These are phyloP conservation scores for Neofusicoccum cordaticola DNA, from an alignment of 2,329 filamentous ascomycete genomes.

Conservation along the genomic window DNA sequence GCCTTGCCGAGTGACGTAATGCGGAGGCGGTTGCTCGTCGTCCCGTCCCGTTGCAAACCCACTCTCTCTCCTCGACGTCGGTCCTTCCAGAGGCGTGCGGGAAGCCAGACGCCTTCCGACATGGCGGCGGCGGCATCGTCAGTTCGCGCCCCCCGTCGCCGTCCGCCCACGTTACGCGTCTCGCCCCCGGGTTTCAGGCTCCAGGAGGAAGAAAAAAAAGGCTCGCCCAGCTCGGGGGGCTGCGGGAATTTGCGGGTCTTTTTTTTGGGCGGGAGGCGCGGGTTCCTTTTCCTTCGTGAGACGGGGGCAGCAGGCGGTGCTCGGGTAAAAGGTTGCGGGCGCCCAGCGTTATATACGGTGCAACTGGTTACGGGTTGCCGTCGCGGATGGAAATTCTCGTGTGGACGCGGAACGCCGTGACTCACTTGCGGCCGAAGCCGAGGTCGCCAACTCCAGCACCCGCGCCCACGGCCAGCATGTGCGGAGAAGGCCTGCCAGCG, in stretches of 20 bases:
- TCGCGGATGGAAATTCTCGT: background rate
- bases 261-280: background rate
- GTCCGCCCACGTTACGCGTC: too few relatives aligned
- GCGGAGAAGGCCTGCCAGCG: background rate
- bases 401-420: background rate
- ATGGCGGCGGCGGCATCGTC: too few relatives aligned
- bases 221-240: background rate
- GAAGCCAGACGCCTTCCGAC: background rate
- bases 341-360: constrained; percentile 10
- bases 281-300: background rate
- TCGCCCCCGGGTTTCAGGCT: too few relatives aligned
- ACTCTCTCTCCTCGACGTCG: background rate
- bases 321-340: background rate
- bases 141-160: too few relatives aligned
- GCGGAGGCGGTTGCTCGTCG: constrained; percentile 4
- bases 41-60: background rate
- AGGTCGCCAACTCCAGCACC: background rate
- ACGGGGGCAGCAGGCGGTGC: background rate
- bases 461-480: background rate
- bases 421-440: background rate
- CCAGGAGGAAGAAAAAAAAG: too few relatives aligned
- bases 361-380: constrained; percentile 3
- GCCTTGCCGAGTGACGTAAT: background rate
- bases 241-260: background rate
- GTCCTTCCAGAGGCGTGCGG: background rate